These are phyloP conservation scores for Solanum chmielewskii DNA, from an alignment of 257 asterid genomes.

Conservation along the genomic window DNA sequence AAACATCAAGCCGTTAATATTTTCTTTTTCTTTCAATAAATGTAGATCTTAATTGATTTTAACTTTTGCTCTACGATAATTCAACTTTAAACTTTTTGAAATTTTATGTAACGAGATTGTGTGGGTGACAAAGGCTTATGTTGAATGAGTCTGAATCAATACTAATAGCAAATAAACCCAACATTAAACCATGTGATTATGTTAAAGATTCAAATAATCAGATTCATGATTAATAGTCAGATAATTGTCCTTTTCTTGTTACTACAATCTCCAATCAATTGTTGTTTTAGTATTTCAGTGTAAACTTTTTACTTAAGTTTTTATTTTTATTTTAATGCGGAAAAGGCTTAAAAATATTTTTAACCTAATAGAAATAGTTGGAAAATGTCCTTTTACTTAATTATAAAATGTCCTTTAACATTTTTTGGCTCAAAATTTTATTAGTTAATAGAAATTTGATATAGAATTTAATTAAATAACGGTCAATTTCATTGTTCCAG, in stretches of 20 bases:
- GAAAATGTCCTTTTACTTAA: no score
- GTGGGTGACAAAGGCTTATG: neutral
- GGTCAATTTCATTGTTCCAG: neutral
- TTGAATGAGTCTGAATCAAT: neutral
- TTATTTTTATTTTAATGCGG: neutral
- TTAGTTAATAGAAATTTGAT: neutral
- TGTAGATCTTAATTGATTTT: neutral
- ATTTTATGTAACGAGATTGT: neutral
- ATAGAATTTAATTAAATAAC: neutral
- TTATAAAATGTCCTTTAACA: neutral
- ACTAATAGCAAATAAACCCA: neutral
- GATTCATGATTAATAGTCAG: neutral
- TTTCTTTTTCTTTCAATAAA: neutral
- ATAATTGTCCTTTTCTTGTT: neutral
- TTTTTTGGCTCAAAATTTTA: neutral
- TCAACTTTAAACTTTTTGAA: no score
- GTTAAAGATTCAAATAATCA: neutral
- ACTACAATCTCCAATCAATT: neutral
- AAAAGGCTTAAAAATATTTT: no score
- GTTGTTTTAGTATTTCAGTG: neutral
- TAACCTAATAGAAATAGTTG: no score
- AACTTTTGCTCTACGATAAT: neutral
- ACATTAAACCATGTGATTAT: neutral
- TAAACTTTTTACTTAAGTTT: neutral
- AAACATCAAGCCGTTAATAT: neutral